A percentile compares a stretch with the other conserved stretches of the same genome.
These are phyloP conservation scores for Sclerotinia sclerotiorum DNA, from an alignment of 2,329 filamentous ascomycete species.

Conservation along the genomic window DNA sequence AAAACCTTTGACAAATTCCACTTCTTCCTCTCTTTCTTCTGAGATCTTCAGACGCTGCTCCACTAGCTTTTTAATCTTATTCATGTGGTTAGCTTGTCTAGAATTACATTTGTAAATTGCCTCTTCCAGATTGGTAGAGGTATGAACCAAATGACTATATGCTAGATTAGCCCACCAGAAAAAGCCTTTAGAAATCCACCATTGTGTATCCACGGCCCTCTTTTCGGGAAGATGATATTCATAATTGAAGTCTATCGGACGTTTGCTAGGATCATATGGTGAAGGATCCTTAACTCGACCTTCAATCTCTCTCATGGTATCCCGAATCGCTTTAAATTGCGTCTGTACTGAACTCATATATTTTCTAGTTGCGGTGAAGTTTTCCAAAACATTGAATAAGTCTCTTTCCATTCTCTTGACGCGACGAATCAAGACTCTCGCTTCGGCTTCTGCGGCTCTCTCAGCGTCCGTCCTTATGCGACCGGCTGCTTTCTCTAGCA, in stretches of 20 bases:
- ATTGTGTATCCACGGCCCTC: neutral
- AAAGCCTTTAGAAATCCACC: neutral
- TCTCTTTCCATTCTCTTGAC: neutral
- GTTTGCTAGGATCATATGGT: neutral
- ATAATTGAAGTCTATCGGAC: neutral
- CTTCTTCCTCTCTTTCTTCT: neutral
- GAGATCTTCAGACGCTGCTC: neutral
- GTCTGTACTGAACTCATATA: neutral
- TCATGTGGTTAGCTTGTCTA: neutral
- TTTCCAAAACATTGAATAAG: neutral
- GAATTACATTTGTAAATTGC: neutral
- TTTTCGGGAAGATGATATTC: constrained; percentile 1
- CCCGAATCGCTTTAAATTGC: neutral
- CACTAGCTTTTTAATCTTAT: neutral
- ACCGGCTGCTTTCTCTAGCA: neutral
- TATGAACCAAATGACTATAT: neutral
- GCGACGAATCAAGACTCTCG: neutral
- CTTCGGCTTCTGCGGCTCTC: neutral
- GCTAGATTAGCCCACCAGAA: constrained; percentile 4
- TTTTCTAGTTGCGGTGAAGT: neutral
- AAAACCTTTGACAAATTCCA: neutral
- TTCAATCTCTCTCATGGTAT: neutral
- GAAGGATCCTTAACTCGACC: neutral
- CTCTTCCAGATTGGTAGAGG: neutral
- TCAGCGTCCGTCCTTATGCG: too few species aligned